Evolutionary conservation across 176 grass and related monocot genomes (phyloP).

Genomic region (Otatea glauca): DNA sequence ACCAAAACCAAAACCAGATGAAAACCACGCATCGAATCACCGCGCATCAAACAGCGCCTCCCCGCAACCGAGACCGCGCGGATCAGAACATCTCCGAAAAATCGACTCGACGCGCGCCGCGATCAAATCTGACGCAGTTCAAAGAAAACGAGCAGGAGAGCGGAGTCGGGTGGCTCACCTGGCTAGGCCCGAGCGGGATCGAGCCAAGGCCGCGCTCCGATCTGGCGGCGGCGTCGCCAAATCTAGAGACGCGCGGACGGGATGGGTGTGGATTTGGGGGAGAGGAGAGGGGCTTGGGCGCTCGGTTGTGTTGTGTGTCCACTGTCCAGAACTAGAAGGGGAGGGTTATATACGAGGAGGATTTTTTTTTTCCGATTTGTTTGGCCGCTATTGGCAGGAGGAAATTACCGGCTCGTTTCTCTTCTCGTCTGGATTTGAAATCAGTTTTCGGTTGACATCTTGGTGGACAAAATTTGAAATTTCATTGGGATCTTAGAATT

Average conservation of each 20-base stretch:
- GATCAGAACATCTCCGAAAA: constrained; percentile 6
- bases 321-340: not conserved
- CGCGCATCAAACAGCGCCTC: not conserved
- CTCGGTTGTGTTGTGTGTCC: no score
- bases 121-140: not conserved
- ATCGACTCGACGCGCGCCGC: not conserved
- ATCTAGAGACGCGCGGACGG: not conserved
- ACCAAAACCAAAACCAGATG: not conserved
- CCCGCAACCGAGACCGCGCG: not conserved
- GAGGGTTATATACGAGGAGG: no score
- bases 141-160: not conserved
- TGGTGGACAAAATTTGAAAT: no score
- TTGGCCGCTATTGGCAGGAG: no score
- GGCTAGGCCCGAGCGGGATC: not conserved
- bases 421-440: no score
- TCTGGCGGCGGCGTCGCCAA: not conserved
- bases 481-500: no score
- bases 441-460: no score
- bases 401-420: no score
- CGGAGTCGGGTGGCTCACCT: not conserved
- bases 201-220: not conserved
- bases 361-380: no score
- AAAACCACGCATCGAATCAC: not conserved
- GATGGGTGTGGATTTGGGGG: not conserved
- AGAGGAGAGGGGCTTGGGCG: no score